These are phyloP conservation scores for Monosporozyma servazzii DNA, from an alignment of 805 yeast genomes.

Conservation along the genomic window DNA sequence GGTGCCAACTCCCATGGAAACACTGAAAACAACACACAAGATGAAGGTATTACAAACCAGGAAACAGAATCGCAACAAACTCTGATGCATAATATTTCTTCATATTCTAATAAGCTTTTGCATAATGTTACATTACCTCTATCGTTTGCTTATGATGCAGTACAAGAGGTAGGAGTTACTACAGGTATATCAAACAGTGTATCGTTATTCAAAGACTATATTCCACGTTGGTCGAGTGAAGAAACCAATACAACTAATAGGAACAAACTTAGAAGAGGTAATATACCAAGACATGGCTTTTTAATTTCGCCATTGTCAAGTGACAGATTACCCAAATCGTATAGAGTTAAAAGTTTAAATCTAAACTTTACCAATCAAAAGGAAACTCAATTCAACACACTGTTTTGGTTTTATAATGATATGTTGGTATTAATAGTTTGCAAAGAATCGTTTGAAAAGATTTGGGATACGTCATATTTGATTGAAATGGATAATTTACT, in stretches of 20 bases:
- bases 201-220: conserved; percentile 21
- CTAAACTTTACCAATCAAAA: conserved; percentile 11
- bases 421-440: conserved; percentile 19
- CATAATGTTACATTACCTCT: conserved; percentile 28
- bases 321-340: conserved; percentile 17
- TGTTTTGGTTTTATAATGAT: conserved; percentile 28
- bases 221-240: conserved; percentile 17
- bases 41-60: neutral
- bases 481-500: conserved; percentile 20
- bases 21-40: neutral
- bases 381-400: conserved; percentile 11
- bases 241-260: neutral
- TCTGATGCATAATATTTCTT: neutral
- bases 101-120: conserved; percentile 13
- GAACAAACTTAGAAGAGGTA: neutral
- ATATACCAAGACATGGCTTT: conserved; percentile 18
- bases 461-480: conserved; percentile 24
- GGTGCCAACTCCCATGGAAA: conserved; percentile 1
- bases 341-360: conserved; percentile 16
- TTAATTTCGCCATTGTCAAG: conserved; percentile 25
- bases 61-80: neutral
- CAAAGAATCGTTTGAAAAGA: conserved; percentile 17
- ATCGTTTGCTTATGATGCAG: conserved; percentile 27
- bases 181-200: conserved; percentile 27
- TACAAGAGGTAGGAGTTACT: conserved; percentile 29